Evolutionary conservation across 2,329 filamentous ascomycete species (phyloP).

Genomic region (Talaromyces sp.): DNA sequence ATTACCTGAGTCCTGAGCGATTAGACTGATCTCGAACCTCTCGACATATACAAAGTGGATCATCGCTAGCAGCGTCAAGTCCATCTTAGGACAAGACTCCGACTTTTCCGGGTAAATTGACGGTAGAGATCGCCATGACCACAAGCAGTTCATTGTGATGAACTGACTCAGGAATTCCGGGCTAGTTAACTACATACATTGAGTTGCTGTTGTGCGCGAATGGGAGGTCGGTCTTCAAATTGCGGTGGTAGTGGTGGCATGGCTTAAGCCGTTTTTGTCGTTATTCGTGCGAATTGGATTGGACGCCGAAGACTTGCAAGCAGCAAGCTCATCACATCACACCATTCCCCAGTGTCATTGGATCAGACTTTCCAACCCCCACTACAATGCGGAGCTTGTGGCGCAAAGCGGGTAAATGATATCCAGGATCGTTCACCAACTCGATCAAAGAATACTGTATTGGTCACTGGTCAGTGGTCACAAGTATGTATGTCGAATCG

Average conservation of each 20-base stretch:
- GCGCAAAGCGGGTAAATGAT: constrained; percentile 4
- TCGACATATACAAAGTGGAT: neutral
- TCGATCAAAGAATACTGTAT: neutral
- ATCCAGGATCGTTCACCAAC: constrained; percentile 1
- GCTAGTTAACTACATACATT: neutral
- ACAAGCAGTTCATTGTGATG: neutral
- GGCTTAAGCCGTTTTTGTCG: constrained; percentile 6
- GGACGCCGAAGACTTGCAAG: neutral
- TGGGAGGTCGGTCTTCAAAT: neutral
- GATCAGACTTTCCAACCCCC: constrained; percentile 8
- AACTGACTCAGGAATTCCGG: neutral
- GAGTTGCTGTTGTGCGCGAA: neutral
- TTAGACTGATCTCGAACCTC: neutral
- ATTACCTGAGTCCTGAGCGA: neutral
- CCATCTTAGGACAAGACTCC: neutral
- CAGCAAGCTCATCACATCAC: constrained; percentile 17
- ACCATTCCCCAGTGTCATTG: constrained; percentile 9
- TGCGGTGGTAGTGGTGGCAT: neutral
- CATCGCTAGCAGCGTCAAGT: neutral
- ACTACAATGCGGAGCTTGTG: constrained; percentile 10
- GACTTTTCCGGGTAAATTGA: neutral
- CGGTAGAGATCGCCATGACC: neutral
- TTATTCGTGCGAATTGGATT: constrained; percentile 6
- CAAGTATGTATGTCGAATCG: neutral
- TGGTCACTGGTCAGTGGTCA: neutral